Evolutionary conservation across 73 alveolate genomes (phyloP).

Genomic region (Paramecium sexaurelia): DNA sequence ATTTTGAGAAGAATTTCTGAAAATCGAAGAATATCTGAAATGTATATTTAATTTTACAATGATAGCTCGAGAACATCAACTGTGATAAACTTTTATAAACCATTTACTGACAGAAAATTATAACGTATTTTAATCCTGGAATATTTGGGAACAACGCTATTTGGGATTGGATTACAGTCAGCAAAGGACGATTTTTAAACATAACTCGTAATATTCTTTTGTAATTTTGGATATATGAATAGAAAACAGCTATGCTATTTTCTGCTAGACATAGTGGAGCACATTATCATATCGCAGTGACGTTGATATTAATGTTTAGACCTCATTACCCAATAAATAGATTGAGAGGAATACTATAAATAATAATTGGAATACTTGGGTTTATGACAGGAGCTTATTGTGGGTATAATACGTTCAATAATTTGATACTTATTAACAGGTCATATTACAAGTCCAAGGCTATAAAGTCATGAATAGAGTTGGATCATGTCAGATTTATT

Average conservation of each 20-base stretch:
- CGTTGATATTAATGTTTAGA: conserved; percentile 44
- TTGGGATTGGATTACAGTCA: conserved; percentile 25
- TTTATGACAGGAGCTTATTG: conserved; percentile 12
- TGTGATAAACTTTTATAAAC: conserved; percentile 9
- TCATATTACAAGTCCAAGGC: not conserved
- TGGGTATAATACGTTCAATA: conserved; percentile 22
- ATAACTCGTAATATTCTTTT: conserved; percentile 1
- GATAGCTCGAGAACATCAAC: not conserved
- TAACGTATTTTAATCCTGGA: not conserved
- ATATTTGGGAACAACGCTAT: conserved; percentile 35
- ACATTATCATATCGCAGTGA: conserved; percentile 38
- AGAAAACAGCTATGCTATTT: conserved; percentile 12
- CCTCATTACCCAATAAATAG: conserved; percentile 29
- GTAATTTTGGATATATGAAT: not conserved
- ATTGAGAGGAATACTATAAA: conserved; percentile 17
- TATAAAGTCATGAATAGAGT: not conserved
- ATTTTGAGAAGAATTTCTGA: not conserved
- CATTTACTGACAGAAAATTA: conserved; percentile 32
- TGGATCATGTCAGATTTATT: conserved; percentile 23
- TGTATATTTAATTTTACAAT: not conserved
- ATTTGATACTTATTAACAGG: conserved; percentile 27
- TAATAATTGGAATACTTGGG: conserved; percentile 13
- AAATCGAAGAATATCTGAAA: not conserved
- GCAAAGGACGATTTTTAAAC: conserved; percentile 13
- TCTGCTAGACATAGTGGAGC: conserved; percentile 56